Evolutionary conservation across 441 rosid species (phyloP).

Genomic region (Caryocar brasiliense): DNA sequence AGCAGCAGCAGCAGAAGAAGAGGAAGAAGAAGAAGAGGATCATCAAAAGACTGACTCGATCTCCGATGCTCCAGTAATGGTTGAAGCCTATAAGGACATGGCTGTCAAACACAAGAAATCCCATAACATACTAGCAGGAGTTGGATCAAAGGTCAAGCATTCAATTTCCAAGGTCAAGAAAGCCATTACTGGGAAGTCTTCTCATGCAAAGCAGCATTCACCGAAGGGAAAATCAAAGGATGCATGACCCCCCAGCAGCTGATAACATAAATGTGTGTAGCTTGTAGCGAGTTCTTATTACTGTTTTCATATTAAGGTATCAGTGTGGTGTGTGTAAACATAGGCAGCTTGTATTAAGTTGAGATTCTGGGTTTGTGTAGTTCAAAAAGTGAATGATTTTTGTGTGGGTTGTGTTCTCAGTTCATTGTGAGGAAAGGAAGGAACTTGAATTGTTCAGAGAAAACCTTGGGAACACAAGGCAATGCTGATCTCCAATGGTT

Average conservation of each 20-base stretch:
- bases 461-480: no score
- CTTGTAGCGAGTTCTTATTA: no score
- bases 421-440: no score
- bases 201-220: constrained; percentile 53
- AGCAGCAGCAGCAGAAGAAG: constrained; percentile 10
- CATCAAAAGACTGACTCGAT: constrained; percentile 41
- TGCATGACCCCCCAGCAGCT: constrained; percentile 7
- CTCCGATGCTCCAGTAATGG: constrained; percentile 52
- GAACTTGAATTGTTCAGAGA: no score
- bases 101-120: constrained; percentile 65
- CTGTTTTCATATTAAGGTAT: neutral
- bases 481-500: no score
- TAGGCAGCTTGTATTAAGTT: neutral
- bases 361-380: no score
- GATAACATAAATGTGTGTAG: neutral
- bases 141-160: constrained; percentile 84
- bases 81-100: constrained; percentile 51
- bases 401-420: no score
- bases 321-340: neutral
- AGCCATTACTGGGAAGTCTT: constrained; percentile 76
- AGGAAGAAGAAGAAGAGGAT: constrained; percentile 37
- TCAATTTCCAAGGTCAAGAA: constrained; percentile 90
- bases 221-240: constrained; percentile 26
- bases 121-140: constrained; percentile 66
- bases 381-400: no score